Base-by-base conservation (phyloP, 2,329 filamentous ascomycete genomes). In the Calonectria pseudoturangicola region DNA sequence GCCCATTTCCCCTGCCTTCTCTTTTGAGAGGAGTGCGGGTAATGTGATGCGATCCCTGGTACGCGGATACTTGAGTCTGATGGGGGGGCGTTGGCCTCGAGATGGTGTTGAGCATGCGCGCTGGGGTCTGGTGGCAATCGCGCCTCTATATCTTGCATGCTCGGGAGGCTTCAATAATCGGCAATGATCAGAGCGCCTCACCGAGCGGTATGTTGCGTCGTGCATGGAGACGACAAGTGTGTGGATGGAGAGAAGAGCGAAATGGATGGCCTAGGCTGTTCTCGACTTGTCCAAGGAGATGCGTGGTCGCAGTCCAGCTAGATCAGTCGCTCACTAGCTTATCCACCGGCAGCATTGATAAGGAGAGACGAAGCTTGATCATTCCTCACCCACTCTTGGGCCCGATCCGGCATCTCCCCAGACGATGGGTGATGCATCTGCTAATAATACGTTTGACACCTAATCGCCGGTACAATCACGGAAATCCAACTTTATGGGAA, bases 101-200 rank as follows among this genome's bases (percentile, higher is more conserved):
- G 54, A 36, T 41, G 54, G 56, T 28, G 41, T 41, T 43, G 33
- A 30, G 28, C 27, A 47, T 28, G 12, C 25, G 48, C 16, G 33
- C 13, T 54, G 28, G 21, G 36, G 33, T 30, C 63, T 65, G 43
- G 51, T 60, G 51, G 51, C 66, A 68, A 27, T 21, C 51, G 21
- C 51, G 16, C 43, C 43, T 8, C 43, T 8, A 45, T 10, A 68
- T 39, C 54, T 18, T 45, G 58, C 36, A 27, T 33, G 10, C 18
- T 21, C n/a, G 68, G 41, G 28, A 60, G 51, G 56, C 43, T 63
- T 63, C 63, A 50, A 67, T 67, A 63, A 71, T 71, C 36, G 45
- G 33, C 54, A 67, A 71, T 63, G 45, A 54, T 60, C 25, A 43
- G 33, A 15, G 27, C 62, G 62, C 68, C 43, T 70, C 43, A 36